phyloP scores from a whole-genome alignment of 2,329 filamentous ascomycete genomes.

The Aspergillus phoenicis region DNA sequence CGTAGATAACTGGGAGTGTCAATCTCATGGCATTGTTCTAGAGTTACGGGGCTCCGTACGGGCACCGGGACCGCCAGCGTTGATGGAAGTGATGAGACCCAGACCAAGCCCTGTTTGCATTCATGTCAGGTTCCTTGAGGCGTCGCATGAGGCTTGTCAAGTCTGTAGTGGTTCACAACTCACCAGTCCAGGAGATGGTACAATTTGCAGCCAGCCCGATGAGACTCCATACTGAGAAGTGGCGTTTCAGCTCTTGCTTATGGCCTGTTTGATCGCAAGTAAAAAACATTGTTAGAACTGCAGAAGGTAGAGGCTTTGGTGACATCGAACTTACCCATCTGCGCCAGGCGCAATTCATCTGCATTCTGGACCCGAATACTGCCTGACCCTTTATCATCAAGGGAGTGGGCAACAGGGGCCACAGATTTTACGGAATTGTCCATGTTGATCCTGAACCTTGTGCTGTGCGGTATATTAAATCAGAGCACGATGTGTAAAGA shows the following conservation, averaged over 20 bases:
- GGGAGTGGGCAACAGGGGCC: background rate
- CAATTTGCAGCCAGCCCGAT: conserved; percentile 54
- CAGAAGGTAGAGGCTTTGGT: background rate
- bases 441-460: conserved; percentile 9
- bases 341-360: conserved; percentile 48
- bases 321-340: conserved; percentile 42
- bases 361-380: conserved; percentile 33
- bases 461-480: background rate
- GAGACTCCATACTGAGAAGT: conserved; percentile 52
- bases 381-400: conserved; percentile 6
- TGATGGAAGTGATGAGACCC: conserved; percentile 51
- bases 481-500: background rate
- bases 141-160: background rate
- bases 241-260: conserved; percentile 52
- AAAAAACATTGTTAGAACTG: background rate
- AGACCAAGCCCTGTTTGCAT: conserved; percentile 39
- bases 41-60: conserved; percentile 20
- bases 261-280: conserved; percentile 41
- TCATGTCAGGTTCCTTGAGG: background rate
- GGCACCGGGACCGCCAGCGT: conserved; percentile 52
- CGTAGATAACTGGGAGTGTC: conserved; percentile 50
- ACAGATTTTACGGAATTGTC: conserved; percentile 12
- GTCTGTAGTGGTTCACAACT: background rate
- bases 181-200: conserved; percentile 55
- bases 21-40: conserved; percentile 5